These are phyloP conservation scores for Erythrophleum fordii DNA, from an alignment of 306 rosid species.

Conservation along the genomic window DNA sequence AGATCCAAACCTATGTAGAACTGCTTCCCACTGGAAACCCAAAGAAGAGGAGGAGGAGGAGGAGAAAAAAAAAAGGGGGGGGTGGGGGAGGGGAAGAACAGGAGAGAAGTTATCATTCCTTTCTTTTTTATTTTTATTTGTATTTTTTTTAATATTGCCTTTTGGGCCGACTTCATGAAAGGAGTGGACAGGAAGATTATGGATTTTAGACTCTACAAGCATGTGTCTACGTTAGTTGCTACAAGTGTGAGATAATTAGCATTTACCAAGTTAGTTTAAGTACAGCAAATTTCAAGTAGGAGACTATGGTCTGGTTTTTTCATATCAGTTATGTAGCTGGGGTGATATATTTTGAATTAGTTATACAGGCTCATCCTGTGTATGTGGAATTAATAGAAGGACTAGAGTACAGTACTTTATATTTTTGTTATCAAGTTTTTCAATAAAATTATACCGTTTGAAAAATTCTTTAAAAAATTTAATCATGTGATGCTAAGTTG, in stretches of 20 bases:
- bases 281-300: not conserved
- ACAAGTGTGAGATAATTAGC: not conserved
- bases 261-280: not conserved
- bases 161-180: not conserved
- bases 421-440: not conserved
- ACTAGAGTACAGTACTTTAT: not conserved
- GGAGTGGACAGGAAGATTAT: not conserved
- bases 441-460: not conserved
- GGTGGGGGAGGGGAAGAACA: too few species aligned
- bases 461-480: not conserved
- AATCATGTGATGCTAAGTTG: not conserved
- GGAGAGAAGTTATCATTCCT: not conserved
- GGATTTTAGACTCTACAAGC: not conserved
- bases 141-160: not conserved
- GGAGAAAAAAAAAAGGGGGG: not conserved
- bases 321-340: not conserved
- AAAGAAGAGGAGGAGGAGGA: too few species aligned
- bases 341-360: not conserved
- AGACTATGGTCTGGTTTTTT: not conserved
- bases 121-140: not conserved
- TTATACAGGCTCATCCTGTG: not conserved
- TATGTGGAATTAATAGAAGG: conserved; percentile 11
- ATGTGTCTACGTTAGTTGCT: not conserved
- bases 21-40: not conserved
- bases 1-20: not conserved